A percentile compares a stretch with the other conserved stretches of the same genome.
Evolutionary conservation across 345 rosid species (phyloP).

Genomic region (Eucalyptus sp.): DNA sequence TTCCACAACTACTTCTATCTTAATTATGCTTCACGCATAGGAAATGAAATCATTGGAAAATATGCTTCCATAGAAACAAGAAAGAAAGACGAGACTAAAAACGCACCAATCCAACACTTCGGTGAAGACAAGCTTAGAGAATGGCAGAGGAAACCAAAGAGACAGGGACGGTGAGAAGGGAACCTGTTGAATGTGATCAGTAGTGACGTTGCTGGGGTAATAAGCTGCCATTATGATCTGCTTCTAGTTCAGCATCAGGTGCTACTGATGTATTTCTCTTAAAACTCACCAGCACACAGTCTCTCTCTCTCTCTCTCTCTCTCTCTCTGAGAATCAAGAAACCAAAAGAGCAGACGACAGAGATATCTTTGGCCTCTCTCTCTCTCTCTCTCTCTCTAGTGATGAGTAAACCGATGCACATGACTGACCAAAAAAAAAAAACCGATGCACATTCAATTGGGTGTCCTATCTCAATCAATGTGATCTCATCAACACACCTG

Average conservation of each 20-base stretch:
- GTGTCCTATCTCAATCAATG: background rate
- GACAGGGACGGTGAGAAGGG: background rate
- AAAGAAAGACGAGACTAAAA: background rate
- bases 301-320: background rate
- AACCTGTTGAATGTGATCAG: conserved; percentile 99
- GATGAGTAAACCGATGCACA: background rate
- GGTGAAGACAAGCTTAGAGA: background rate
- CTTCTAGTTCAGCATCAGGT: conserved; percentile 79
- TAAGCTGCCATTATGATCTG: conserved; percentile 98
- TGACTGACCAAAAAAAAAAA: no score
- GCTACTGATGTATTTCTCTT: conserved; percentile 40
- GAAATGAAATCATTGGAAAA: background rate
- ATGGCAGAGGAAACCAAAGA: background rate
- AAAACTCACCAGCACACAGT: background rate
- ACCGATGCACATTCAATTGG: background rate
- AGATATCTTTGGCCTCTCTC: background rate
- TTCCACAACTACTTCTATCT: background rate
- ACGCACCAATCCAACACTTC: background rate
- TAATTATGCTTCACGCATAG: background rate
- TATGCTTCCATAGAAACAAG: background rate
- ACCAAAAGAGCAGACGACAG: background rate
- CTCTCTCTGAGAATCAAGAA: background rate
- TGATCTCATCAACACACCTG: background rate
- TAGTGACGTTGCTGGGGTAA: conserved; percentile 94
- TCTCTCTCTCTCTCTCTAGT: background rate